Percentiles rank a stretch among this genome's conserved stretches.
phyloP scores from a whole-genome alignment of 208 protist genomes.

The Trypanosoma vivax region DNA sequence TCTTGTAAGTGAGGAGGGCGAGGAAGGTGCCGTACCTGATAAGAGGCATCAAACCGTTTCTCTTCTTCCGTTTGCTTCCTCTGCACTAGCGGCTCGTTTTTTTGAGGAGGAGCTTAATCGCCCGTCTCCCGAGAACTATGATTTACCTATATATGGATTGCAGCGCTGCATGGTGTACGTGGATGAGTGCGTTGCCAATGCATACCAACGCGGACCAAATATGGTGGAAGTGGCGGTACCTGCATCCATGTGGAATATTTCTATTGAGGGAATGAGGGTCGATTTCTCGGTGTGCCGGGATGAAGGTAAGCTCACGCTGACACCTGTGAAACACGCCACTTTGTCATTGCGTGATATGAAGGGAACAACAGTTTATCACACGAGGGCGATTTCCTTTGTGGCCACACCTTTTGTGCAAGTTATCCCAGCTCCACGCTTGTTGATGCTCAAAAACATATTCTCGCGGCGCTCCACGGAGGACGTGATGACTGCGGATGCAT shows the following conservation, averaged over 20 bases:
- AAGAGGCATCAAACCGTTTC: no score
- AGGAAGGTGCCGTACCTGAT: background rate
- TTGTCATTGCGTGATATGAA: conserved; percentile 25
- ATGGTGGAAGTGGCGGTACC: conserved; percentile 32
- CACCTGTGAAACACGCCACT: conserved; percentile 19
- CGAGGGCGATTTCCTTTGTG: conserved; percentile 21
- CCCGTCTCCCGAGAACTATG: background rate
- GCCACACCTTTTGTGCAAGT: conserved; percentile 12
- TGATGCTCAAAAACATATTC: conserved; percentile 20
- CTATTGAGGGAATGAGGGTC: conserved; percentile 9
- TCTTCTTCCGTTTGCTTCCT: background rate
- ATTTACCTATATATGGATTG: conserved; percentile 26
- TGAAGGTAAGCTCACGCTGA: conserved; percentile 23
- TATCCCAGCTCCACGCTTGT: conserved; percentile 16
- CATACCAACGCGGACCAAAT: conserved; percentile 25
- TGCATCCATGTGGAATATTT: conserved; percentile 13
- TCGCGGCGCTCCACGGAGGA: conserved; percentile 1
- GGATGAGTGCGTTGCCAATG: conserved; percentile 17
- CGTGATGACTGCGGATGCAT: conserved; percentile 9
- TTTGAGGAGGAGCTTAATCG: conserved; percentile 20
- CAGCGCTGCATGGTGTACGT: conserved; percentile 26
- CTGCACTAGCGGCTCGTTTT: conserved; percentile 12
- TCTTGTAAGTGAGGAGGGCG: background rate
- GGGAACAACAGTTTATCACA: conserved; percentile 18
- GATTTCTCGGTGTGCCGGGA: conserved; percentile 15